These are phyloP conservation scores for Arthroderma sp. DNA, from an alignment of 2,329 filamentous ascomycete species.

Conservation along the genomic window DNA sequence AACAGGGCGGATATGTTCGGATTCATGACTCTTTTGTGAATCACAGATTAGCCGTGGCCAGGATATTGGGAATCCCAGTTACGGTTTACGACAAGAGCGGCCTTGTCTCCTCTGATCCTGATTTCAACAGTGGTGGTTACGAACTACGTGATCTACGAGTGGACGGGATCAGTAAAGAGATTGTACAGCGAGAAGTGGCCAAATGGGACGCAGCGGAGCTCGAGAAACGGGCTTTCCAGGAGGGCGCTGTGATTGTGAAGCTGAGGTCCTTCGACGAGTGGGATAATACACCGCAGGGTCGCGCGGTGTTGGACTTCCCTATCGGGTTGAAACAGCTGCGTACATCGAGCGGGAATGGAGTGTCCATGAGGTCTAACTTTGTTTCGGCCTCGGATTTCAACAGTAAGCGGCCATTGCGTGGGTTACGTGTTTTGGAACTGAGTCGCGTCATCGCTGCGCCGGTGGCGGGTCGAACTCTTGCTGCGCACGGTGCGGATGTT, in stretches of 20 bases:
- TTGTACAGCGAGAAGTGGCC: conserved; percentile 25
- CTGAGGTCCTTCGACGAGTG: conserved; percentile 39
- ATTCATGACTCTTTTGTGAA: conserved; percentile 44
- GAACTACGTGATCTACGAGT: conserved; percentile 4
- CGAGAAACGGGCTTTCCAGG: conserved; percentile 31
- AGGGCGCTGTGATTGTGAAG: conserved; percentile 35
- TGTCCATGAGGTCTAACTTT: not conserved
- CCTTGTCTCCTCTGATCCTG: too few species aligned
- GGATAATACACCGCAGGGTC: conserved; percentile 38
- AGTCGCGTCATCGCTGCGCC: conserved; percentile 29
- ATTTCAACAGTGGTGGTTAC: too few species aligned
- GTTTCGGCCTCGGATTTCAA: conserved; percentile 7
- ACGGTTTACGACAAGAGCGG: conserved; percentile 9
- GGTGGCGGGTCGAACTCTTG: conserved; percentile 24
- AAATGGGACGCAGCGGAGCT: conserved; percentile 36
- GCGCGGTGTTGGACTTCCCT: conserved; percentile 33
- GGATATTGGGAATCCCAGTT: conserved; percentile 26
- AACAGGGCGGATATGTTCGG: conserved; percentile 36
- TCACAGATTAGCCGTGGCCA: conserved; percentile 33
- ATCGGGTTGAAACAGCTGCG: too few species aligned
- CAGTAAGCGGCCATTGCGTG: conserved; percentile 20
- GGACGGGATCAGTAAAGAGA: conserved; percentile 17
- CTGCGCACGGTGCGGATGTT: conserved; percentile 29
- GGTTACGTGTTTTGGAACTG: conserved; percentile 28
- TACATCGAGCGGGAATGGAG: conserved; percentile 26